Evolutionary conservation across 148 eudicot species (phyloP), one percentile per base, ranked within the genome.

Genomic region (Nyssa sinensis): DNA sequence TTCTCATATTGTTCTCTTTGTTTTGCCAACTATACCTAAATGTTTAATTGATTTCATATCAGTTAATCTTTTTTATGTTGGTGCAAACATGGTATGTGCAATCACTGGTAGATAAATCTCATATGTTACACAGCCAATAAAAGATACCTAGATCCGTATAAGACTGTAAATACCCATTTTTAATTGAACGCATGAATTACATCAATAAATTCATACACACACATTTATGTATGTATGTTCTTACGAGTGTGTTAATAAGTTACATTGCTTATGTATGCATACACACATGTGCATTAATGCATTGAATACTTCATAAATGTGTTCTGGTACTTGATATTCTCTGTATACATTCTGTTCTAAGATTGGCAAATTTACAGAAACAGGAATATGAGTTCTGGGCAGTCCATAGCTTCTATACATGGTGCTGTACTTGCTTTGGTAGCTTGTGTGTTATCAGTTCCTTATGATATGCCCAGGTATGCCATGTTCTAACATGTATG

Each of bases 391-490:
- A 85, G 75, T 66, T 77, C 86, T 57, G 84, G 64, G 34, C 72
- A 77, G 74, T 87, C 98, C 59, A 66, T 88, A 62, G 96, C 96
- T 71, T 78, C 86, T 24, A 69, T 81, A 67, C 99, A 95, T 82
- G 99, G 99, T 51, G 85, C 86, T 58, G 90, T 93, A 77, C 94
- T 95, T 84, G 96, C 97, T 44, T 79, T 95, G 82, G 86, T 87
- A 74, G 97, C 97, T 71, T 91, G 93, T 77, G 97, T 93, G 34
- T 76, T 95, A 74, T 95, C 99, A 19, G 88, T 91, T 70, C 98
- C 99, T 12, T 95, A 92, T 82, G 99, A 95, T 75, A 92, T 95
- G 96, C 97, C 99, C 32, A 90, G 97, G 99, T 95, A 87, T 64
- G 75, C 72, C 51, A 29, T 78, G 69, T 5, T 67, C 25, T 51